Base-by-base conservation (phyloP, 2,329 filamentous ascomycete species). In the Colletotrichum sp. region DNA sequence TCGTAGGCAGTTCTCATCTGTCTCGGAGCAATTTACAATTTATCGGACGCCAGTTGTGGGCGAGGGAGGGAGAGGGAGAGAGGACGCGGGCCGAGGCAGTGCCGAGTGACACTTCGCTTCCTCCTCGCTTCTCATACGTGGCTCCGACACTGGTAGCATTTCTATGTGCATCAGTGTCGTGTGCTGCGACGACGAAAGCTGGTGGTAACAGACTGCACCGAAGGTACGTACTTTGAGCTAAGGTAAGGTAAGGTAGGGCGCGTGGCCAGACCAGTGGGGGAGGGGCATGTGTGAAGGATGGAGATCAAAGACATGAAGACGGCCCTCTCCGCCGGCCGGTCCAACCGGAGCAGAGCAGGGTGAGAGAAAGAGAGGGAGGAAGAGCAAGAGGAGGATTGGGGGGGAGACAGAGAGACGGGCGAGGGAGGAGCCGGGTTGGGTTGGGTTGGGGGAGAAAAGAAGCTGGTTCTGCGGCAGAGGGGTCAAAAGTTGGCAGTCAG, bases 401-500 rank as follows among this genome's bases (percentile, higher is more conserved):
- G 32, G 55, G 60, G 18, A 6, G 68, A 24, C n/a, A 6, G 18
- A 49, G 8, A 21, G n/a, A 52, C 10, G 44, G 44, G n/a, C n/a
- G n/a, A 52, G 44, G 44, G 44, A 52, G 18, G n/a, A 52, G 44
- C n/a, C 44, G 44, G 44, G n/a, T 21, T 13, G 44, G 10, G 44
- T 52, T 52, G n/a, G 44, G 34, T 36, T 36, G 44, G 44, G 44
- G n/a, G 44, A 21, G 60, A 64, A 34, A 44, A 21, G 57, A 60
- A 34, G 34, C 16, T n/a, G 30, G 36, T 28, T 10, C 66, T 59
- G n/a, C 18, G 16, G 9, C 52, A 28, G n/a, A n/a, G 62, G 15
- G 26, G 28, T 44, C 21, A 52, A 62, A 72, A 73, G 59, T 62
- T 62, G 59, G 59, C 62, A 76, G 70, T 76, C 62, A 76, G 70